Base-by-base conservation (phyloP, 768 basidiomycete species). In the Boletus rubroflammeus region DNA sequence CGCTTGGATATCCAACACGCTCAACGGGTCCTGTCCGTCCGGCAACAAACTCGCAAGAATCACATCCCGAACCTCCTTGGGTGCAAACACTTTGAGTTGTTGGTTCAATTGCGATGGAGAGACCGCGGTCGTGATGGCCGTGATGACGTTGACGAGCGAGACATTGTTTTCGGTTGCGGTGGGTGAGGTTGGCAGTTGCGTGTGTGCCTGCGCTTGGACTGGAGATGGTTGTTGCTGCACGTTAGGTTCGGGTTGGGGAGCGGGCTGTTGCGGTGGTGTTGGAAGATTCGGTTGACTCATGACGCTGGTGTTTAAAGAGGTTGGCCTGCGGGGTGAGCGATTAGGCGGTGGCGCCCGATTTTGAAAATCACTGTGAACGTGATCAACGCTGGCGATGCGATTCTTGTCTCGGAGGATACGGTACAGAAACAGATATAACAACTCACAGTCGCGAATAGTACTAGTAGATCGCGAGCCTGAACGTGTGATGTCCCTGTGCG, bases 21-120 rank as follows among this genome's bases (percentile, higher is more conserved):
- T 52, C 47, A 93, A 63, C 9, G 90, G 90, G 67, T 93, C 90
- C 58, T 84, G 80, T 4, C 84, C 88, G 44, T 77, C 76, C 0
- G 78, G 66, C 7, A 88, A 64, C 11, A 75, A 56, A 57, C 81
- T 78, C 5, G 82, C 76, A 5, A 89, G 74, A 45, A 85, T 73
- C 15, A 74, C 64, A 21, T 88, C 86, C 29, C 81, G 72, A 28
- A 79, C 71, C 29, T 90, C 88, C 55, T 79, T 84, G 6, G 81
- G 73, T 7, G 80, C 72, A 14, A 74, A 73, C 45, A 61, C 73
- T 57, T 76, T 76, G 19, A 85, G 67, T 3, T 74, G 71, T 49
- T 77, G 70, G 57, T 78, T 77, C 35, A 84, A 62, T 0, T 72
- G 67, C 1, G 28, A 25, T 10, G 72, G 58, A 47, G 70, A 77